Base-by-base conservation (phyloP, 129 eudicot species). In the Arctium minus region DNA sequence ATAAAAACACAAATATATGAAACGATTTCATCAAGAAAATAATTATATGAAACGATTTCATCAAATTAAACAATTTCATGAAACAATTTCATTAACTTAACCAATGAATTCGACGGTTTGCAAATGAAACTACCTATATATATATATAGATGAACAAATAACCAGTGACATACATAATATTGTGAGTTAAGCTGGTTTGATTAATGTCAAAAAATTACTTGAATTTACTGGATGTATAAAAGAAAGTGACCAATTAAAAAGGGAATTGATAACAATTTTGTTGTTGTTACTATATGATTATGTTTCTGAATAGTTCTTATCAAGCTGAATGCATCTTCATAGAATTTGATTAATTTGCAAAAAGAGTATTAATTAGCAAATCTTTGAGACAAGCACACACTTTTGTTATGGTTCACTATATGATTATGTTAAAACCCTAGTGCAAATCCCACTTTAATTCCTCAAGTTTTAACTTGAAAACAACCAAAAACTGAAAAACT, bases 341-440 rank as follows among this genome's bases (percentile, higher is more conserved):
- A 53, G 65, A 27, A 27, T 53, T 15, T 53, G 27, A 53, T 15
- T 15, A 53, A 53, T 53, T 15, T 53, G 65, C 7, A 53, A 53
- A 53, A 53, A 1, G 65, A 15, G 65, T 53, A 53, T 53, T 53
- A 53, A 15, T 53, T 60, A 17, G 30, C 68, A 4, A n/a, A 60
- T 17, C 68, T 60, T 60, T 60, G 8, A 60, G 29, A 60, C 27
- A 60, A 60, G 22, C 29, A 60, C 9, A 60, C 68, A 17, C 27
- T 22, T 22, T 22, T 22, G 27, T 22, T 22, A 22, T 22, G 27
- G 27, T 22, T 22, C 27, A 6, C 7, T 60, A 60, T 60, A 60
- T 22, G 27, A 22, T 22, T 22, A 22, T 22, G 29, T 82, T 46
- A 40, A 36, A 65, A 65, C 86, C 86, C 70, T 76, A 76, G 40